Evolutionary conservation across 225 moss, liverwort and hornwort genomes (phyloP), one percentile per base, ranked within the genome.

Genomic region (Pleurozium schreberi): DNA sequence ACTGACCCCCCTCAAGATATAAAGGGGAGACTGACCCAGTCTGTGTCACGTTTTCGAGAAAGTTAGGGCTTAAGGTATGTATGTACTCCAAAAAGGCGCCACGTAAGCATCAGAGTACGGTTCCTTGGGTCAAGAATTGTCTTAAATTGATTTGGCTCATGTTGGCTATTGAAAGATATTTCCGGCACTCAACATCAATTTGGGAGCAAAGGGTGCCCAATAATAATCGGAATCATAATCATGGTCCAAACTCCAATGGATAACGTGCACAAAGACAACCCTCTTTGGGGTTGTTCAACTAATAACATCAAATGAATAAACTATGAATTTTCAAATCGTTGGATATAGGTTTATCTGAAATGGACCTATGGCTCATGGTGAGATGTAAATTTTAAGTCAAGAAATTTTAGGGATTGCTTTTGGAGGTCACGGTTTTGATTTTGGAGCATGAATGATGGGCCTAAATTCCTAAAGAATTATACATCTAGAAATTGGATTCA

Each of bases 331-430:
- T 50, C 6, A 23, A 83, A 50, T 21, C 38, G 23, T 49, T 38
- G 50, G 16, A 3, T 14, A 4, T 20, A 14, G 31, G 21, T 34
- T 61, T 34, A 82, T 23, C 0, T 0, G 1, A 8, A 34, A 45
- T 23, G 30, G 15, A 45, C 16, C 6, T 34, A 1, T 33, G 6
- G 21, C 1, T 61, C 5, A 12, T 12, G 9, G 28, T 21, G 12
- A 22, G 26, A 38, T 3, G 10, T 26, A 7, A 16, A 26, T 36
- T 76, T 38, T 16, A 57, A 45, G 2, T n/a, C 6, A n/a, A 16
- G 26, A 7, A 22, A 5, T 13, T 34, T 1, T 14, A 34, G 34
- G 22, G 26, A 6, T 43, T 43, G 16, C 4, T 43, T 18, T 27
- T 5, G 0, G 42, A 19, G 26, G 25, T 40, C 0, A 25, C 0